Conservation (phyloP, 1,284 basidiomycete species). For the Cryptococcus amylolentus region DNA sequence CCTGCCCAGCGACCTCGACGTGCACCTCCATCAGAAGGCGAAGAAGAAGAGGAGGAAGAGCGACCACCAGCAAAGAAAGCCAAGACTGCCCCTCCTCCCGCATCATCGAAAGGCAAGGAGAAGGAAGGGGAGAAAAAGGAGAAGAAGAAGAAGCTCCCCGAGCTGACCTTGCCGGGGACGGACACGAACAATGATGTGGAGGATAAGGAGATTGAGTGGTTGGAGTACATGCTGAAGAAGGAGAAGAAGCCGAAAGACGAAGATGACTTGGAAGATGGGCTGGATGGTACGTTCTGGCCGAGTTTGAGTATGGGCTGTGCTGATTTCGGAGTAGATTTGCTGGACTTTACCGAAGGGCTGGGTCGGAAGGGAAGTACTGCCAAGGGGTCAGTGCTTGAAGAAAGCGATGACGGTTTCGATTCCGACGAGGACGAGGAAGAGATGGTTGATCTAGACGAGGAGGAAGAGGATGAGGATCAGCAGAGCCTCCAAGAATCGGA, state of each 20-base stretch:
- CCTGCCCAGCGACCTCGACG: not conserved
- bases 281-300: conserved; percentile 59
- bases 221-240: conserved; percentile 65
- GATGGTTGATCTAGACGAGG: conserved; percentile 4
- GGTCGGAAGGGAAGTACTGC: conserved; percentile 28
- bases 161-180: conserved; percentile 39
- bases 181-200: conserved; percentile 54
- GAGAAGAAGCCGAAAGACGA: conserved; percentile 51
- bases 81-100: not conserved
- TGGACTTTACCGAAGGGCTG: conserved; percentile 50
- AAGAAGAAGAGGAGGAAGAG: conserved; percentile 16
- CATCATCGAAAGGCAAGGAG: not conserved
- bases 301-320: not conserved
- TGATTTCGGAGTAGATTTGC: conserved; percentile 48
- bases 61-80: conserved; percentile 1
- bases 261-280: conserved; percentile 49
- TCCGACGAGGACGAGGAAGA: conserved; percentile 9
- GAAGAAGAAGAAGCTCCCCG: conserved; percentile 28
- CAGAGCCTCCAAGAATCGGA: conserved; percentile 9
- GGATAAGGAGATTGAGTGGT: conserved; percentile 70
- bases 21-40: conserved; percentile 9
- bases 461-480: conserved; percentile 18
- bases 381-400: conserved; percentile 11
- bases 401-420: conserved; percentile 12
- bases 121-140: conserved; percentile 2